phyloP scores from a whole-genome alignment of 768 basidiomycete genomes.

The Pleurotus salmoneostramineus region DNA sequence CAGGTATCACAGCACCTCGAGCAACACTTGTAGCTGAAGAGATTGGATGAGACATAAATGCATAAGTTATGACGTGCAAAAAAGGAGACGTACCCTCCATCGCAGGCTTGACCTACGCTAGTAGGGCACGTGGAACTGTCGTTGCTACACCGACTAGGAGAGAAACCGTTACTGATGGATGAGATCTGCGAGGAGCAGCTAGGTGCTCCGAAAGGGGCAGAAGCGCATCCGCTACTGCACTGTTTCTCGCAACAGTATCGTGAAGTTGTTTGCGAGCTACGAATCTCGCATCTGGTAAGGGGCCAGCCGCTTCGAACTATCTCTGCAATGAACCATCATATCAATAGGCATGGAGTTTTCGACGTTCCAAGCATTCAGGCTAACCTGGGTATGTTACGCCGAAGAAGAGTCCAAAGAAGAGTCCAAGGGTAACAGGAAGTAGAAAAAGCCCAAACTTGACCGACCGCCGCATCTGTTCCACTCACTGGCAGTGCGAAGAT shows the following conservation, averaged over 20 bases:
- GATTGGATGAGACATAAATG: background rate
- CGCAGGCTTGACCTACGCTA: constrained; percentile 8
- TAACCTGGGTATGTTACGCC: constrained; percentile 14
- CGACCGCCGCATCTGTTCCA: background rate
- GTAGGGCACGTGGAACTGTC: constrained; percentile 12
- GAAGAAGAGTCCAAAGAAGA: constrained; percentile 17
- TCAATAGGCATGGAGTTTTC: background rate
- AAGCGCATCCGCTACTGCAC: constrained; percentile 7
- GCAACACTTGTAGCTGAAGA: constrained; percentile 13
- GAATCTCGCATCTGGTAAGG: constrained; percentile 13
- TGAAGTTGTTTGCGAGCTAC: constrained; percentile 8
- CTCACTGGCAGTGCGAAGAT: too few relatives aligned
- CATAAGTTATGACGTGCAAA: background rate
- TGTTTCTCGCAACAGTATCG: constrained; percentile 15
- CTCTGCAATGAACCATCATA: constrained; percentile 6
- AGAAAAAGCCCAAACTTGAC: constrained; percentile 1
- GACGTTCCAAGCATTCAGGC: background rate
- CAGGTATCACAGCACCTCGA: constrained; percentile 11
- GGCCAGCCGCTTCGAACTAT: constrained; percentile 17
- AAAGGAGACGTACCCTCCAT: constrained; percentile 12
- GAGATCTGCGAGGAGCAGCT: constrained; percentile 10
- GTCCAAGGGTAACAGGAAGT: constrained; percentile 6
- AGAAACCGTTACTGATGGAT: constrained; percentile 9
- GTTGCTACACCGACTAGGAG: constrained; percentile 8
- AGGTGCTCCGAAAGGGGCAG: constrained; percentile 9